Conservation (phyloP, 2,329 filamentous ascomycete species). For the Fusarium graminum region DNA sequence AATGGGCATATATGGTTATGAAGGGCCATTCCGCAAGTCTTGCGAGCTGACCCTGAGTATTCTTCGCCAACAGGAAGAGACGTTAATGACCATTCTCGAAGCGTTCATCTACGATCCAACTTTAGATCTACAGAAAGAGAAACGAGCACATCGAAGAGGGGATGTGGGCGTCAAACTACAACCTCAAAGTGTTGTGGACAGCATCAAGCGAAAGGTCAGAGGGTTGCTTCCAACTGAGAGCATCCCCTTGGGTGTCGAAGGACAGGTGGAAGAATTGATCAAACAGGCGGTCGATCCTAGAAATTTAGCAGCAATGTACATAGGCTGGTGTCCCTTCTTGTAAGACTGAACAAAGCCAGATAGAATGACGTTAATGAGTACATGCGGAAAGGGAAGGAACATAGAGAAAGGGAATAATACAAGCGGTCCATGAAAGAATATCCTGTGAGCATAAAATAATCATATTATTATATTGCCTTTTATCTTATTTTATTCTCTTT, state of each 20-base stretch:
- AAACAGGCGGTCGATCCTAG: slow-evolving; percentile 83
- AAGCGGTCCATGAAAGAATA: not conserved
- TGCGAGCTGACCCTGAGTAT: slow-evolving; percentile 89
- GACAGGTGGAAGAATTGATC: slow-evolving; percentile 96
- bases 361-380: not conserved
- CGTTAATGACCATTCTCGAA: slow-evolving; percentile 96
- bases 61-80: slow-evolving; percentile 92
- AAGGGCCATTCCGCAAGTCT: slow-evolving; percentile 91
- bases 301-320: slow-evolving; percentile 94
- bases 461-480: not conserved
- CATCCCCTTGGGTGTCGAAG: slow-evolving; percentile 93
- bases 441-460: not conserved
- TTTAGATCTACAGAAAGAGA: slow-evolving; percentile 85
- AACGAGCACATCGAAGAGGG: slow-evolving; percentile 56
- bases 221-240: slow-evolving; percentile 88
- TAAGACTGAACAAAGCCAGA: slow-evolving; percentile 16
- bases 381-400: not conserved
- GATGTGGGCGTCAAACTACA: slow-evolving; percentile 64
- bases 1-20: slow-evolving; percentile 94
- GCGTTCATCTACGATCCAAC: slow-evolving; percentile 98
- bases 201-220: slow-evolving; percentile 86
- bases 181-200: slow-evolving; percentile 84
- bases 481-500: not conserved
- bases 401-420: not conserved
- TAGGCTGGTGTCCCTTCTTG: slow-evolving; percentile 83